phyloP scores from a whole-genome alignment of 352 stramenopile genomes.

The Phytopythium oedochilum region DNA sequence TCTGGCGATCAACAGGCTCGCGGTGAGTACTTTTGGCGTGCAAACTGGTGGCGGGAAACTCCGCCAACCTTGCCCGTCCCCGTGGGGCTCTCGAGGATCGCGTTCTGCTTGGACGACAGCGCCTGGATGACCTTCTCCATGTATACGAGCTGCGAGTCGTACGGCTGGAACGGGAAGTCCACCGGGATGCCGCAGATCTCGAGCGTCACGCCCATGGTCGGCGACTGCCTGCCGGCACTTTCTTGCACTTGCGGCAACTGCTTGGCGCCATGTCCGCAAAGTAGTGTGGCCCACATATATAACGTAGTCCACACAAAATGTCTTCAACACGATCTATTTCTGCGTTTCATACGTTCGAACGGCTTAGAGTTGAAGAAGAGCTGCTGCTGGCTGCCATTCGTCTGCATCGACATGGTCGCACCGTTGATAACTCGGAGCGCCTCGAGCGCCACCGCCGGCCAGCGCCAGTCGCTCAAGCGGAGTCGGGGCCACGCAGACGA shows the following conservation, averaged over 20 bases:
- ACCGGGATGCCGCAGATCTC: slow-evolving; percentile 88
- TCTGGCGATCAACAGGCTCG: slow-evolving; percentile 34
- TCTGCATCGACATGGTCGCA: too few relatives aligned
- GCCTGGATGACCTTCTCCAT: slow-evolving; percentile 95
- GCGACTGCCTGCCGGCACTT: neutral
- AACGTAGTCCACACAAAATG: neutral
- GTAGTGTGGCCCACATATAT: neutral
- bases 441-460: too few relatives aligned
- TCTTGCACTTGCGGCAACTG: neutral
- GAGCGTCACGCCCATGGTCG: slow-evolving; percentile 54
- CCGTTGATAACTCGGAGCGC: neutral
- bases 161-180: slow-evolving; percentile 97
- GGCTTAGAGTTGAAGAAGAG: too few relatives aligned
- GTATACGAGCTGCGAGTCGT: slow-evolving; percentile 96
- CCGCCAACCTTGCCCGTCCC: slow-evolving; percentile 93
- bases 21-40: neutral
- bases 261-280: too few relatives aligned
- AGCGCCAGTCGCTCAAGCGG: neutral
- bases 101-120: slow-evolving; percentile 91
- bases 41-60: neutral
- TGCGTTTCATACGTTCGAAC: too few relatives aligned
- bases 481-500: neutral
- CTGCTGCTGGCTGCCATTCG: too few relatives aligned
- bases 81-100: slow-evolving; percentile 97
- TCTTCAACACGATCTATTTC: neutral